phyloP scores from a whole-genome alignment of 139 green algal genomes.

The Ettlia oleoabundans region DNA sequence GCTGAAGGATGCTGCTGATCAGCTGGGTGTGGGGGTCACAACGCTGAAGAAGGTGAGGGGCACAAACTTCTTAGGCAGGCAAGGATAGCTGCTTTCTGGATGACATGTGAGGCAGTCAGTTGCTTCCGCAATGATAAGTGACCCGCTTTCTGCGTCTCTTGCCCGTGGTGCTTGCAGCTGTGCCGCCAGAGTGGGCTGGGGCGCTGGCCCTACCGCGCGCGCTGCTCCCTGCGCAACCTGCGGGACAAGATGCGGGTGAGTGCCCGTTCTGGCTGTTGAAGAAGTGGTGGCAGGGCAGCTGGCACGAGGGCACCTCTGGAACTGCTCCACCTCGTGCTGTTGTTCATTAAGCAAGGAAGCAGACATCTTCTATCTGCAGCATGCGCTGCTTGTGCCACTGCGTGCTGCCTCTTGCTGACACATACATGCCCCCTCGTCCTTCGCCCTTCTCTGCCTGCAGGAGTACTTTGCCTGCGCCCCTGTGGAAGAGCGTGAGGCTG shows the following conservation, averaged over 20 bases:
- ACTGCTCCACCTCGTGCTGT: neutral
- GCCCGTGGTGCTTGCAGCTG: neutral
- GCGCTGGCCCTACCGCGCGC: constrained; percentile 23
- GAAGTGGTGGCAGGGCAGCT: neutral
- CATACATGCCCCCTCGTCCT: too few species aligned
- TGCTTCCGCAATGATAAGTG: too few species aligned
- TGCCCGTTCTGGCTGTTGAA: too few species aligned
- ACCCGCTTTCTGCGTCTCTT: too few species aligned
- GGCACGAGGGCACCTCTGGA: neutral
- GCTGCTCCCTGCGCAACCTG: constrained; percentile 30
- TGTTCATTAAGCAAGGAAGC: too few species aligned
- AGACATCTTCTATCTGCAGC: too few species aligned
- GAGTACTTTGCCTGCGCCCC: constrained; percentile 27
- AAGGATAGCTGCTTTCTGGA: too few species aligned
- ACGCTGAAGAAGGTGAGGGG: constrained; percentile 39
- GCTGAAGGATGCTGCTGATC: constrained; percentile 14
- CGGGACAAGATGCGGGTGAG: constrained; percentile 27
- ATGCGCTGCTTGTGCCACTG: too few species aligned
- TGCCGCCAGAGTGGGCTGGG: constrained; percentile 30
- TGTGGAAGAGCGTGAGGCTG: constrained; percentile 13
- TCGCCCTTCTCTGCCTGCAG: neutral
- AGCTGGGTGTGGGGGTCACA: constrained; percentile 34
- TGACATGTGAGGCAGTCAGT: too few species aligned
- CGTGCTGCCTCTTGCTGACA: too few species aligned
- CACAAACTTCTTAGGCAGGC: too few species aligned